phyloP scores from a whole-genome alignment of 768 basidiomycete species.

The Mycena capillaripes region DNA sequence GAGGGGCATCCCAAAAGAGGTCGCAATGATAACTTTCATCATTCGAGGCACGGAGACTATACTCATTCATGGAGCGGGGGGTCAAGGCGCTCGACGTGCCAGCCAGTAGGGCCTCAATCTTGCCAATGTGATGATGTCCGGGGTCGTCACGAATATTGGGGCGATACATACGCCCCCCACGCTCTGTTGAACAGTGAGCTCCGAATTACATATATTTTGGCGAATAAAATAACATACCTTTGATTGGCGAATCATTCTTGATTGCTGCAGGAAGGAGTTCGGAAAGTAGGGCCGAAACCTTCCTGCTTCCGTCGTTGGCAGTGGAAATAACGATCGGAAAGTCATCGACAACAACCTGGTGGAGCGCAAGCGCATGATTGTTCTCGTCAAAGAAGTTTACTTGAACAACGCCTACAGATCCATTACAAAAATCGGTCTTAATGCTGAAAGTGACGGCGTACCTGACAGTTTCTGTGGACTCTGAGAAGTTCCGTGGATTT shows the following conservation, averaged over 20 bases:
- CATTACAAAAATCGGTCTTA: too few relatives aligned
- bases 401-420: neutral
- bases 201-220: neutral
- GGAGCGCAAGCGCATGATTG: neutral
- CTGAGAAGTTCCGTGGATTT: too few relatives aligned
- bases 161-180: slow-evolving; percentile 5
- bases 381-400: slow-evolving; percentile 9
- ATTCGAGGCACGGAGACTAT: neutral
- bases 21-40: neutral
- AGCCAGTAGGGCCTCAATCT: neutral
- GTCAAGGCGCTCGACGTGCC: neutral
- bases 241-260: slow-evolving; percentile 3
- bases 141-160: slow-evolving; percentile 9
- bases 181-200: neutral
- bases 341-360: neutral
- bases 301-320: neutral
- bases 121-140: neutral
- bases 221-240: neutral
- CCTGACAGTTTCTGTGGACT: too few relatives aligned
- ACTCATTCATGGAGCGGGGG: neutral
- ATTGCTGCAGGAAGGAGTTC: neutral
- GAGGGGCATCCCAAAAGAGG: neutral
- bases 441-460: too few relatives aligned
- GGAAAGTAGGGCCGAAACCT: neutral
- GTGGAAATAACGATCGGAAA: neutral